These are phyloP conservation scores for Myochromella boudieri DNA, from an alignment of 768 basidiomycete genomes.

Conservation along the genomic window DNA sequence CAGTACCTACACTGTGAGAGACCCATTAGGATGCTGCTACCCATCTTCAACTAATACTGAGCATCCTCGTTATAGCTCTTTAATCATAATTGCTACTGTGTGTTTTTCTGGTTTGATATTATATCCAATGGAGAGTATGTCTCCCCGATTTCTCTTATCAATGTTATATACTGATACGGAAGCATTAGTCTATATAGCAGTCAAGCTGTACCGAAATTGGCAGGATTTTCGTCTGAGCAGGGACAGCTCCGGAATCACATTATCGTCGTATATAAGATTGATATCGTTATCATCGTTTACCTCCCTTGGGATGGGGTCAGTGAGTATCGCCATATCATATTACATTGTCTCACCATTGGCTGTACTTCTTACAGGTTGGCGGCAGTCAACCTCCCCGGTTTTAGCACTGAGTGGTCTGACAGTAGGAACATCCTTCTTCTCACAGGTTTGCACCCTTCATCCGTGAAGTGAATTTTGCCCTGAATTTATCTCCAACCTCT, in stretches of 20 bases:
- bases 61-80: no score
- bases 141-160: neutral
- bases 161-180: neutral
- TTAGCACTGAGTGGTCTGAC: neutral
- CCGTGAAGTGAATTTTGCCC: no score
- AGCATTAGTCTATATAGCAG: neutral
- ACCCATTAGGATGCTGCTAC: no score
- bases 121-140: neutral
- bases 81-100: no score
- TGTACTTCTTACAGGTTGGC: neutral
- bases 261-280: constrained; percentile 2
- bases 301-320: neutral
- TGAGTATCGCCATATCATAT: neutral
- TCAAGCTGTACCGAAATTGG: neutral
- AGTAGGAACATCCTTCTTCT: neutral
- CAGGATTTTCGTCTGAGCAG: neutral
- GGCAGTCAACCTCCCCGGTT: neutral
- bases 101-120: neutral
- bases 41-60: neutral
- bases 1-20: neutral
- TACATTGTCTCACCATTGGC: no score
- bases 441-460: neutral
- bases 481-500: neutral
- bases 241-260: neutral
- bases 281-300: neutral